phyloP scores from a whole-genome alignment of 441 rosid genomes.

The Populus hybrid region DNA sequence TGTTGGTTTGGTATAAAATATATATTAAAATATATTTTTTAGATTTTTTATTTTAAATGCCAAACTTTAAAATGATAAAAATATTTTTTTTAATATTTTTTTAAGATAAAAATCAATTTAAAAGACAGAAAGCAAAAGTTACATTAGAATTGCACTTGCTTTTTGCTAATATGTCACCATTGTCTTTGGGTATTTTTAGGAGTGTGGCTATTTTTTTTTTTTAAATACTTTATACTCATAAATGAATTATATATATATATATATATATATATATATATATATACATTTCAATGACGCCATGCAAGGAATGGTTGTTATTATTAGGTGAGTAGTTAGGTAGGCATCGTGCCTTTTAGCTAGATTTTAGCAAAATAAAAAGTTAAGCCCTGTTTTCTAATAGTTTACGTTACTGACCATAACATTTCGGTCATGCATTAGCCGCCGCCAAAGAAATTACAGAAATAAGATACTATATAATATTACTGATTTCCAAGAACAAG shows the following conservation, averaged over 20 bases:
- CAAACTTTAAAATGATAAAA: too few species aligned
- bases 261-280: too few species aligned
- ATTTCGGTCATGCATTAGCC: too few species aligned
- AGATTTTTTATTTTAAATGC: too few species aligned
- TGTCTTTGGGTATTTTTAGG: background rate
- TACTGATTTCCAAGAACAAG: rapidly evolving
- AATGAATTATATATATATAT: too few species aligned
- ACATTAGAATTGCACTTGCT: background rate
- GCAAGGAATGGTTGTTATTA: background rate
- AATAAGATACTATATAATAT: too few species aligned
- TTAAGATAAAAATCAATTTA: background rate
- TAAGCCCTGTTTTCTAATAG: background rate
- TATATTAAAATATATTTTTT: too few species aligned
- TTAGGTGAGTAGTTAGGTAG: background rate
- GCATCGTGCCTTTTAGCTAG: background rate
- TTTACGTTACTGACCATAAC: too few species aligned
- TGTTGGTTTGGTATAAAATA: background rate
- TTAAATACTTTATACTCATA: background rate
- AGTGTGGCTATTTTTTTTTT: background rate
- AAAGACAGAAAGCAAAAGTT: background rate
- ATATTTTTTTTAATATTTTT: too few species aligned
- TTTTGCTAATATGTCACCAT: background rate
- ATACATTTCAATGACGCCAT: too few species aligned
- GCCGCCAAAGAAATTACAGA: too few species aligned
- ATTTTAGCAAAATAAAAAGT: background rate